A percentile compares a stretch with the other conserved stretches of the same genome.
phyloP scores from a whole-genome alignment of 306 rosid species.

The Crotalaria pallida region DNA sequence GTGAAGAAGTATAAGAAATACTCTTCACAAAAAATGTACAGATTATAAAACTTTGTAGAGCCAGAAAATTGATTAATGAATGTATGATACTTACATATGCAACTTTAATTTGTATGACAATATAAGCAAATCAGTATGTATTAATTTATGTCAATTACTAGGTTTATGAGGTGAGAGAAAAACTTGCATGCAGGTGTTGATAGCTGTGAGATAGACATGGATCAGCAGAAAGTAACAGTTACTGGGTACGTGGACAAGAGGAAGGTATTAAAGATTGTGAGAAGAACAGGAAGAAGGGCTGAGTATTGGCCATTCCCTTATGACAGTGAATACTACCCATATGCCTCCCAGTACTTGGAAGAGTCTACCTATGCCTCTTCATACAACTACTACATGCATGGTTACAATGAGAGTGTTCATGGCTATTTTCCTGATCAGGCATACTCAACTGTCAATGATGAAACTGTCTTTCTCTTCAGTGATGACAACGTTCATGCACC shows the following conservation, averaged over 20 bases:
- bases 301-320: conserved; percentile 85
- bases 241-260: conserved; percentile 54
- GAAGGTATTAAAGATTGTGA: conserved; percentile 51
- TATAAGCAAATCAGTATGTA: too few relatives aligned
- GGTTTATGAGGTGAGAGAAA: background rate
- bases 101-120: too few relatives aligned
- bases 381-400: conserved; percentile 64
- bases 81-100: too few relatives aligned
- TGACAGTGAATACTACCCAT: conserved; percentile 59
- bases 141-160: background rate
- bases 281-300: conserved; percentile 80
- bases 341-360: conserved; percentile 51
- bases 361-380: conserved; percentile 54
- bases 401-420: conserved; percentile 48
- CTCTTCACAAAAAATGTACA: too few relatives aligned
- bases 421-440: conserved; percentile 67
- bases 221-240: conserved; percentile 60
- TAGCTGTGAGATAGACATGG: conserved; percentile 73
- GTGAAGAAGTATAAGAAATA: too few relatives aligned
- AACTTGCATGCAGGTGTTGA: conserved; percentile 49
- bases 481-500: conserved; percentile 76
- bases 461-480: conserved; percentile 63
- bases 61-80: too few relatives aligned
- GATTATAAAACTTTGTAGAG: too few relatives aligned
- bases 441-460: conserved; percentile 49